Base-by-base conservation (phyloP, 257 asterid species). In the Forsythia viridissima region DNA sequence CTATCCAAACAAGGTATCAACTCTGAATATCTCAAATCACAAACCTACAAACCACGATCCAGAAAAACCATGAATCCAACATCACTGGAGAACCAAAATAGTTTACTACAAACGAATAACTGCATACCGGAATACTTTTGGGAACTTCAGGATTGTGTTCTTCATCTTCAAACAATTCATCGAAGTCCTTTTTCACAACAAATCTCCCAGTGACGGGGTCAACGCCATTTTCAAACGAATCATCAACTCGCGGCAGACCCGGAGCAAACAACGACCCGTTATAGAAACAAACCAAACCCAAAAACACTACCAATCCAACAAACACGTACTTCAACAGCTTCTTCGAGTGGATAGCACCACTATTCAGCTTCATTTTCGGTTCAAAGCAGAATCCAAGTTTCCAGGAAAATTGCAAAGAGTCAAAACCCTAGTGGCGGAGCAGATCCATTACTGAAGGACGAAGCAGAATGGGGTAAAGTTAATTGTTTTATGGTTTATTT, bases 1-100 rank as follows among this genome's bases (percentile, higher is more conserved):
- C 97, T 85, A 85, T 94, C 97, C 87, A 93, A 82, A 70, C 98
- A 95, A 4, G 99, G 99, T 73, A 93, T 92, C 87, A 95, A 76
- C 86, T 95, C 98, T 78, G 99, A 95, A 77, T 86, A 80, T 61
- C 84, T 88, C 91, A 76, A 79, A 88, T 93, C 99, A 85, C 99
- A 95, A 46, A 91, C 97, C 99, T 95, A 71, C 43, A 79, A 41
- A 76, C 34, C 38, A 74, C 39, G 20, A 59, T 6, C 67, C 67
- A 59, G 34, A 59, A 20, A 75, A 65, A 37, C 1, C 72, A 81
- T 43, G 44, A 68, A 61, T 15, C n/a, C 67, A 20, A 59, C 34
- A 3, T 18, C 15, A 48, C 48, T 21, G 36, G 51, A 69, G 74
- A 40, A 59, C 10, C 20, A 55, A 69, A 72, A 44, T 37, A 40